Evolutionary conservation across 345 rosid species (phyloP), one percentile per base, ranked within the genome.

Genomic region (Eucalyptus sp.): DNA sequence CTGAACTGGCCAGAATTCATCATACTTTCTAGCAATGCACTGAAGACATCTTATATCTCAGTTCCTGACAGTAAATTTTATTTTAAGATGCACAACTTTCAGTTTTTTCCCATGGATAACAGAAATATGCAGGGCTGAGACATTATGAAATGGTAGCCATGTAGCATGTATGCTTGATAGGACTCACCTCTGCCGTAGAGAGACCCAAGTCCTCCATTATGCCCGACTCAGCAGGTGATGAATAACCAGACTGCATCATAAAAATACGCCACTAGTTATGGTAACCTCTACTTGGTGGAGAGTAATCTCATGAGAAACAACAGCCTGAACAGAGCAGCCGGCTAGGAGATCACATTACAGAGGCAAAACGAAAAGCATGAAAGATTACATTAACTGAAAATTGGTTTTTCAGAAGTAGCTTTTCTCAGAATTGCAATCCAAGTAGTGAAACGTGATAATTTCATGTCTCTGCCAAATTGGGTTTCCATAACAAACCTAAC

Each of bases 141-240:
- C 29, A 41, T 3, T 7, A 76, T 20, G 44, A 41, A 5, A 16
- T 6, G 8, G 29, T 76, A 20, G 84, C 84, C 25, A 41, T 20
- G 29, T 76, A 76, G 48, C 48, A 76, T 3, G 15, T 76, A 41
- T 22, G 48, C 48, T 31, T 86, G 66, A 7, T 41, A 51, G 80
- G 56, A 93, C 92, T 92, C 86, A 95, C 96, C 66, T 62, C 92
- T 50, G 95, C 94, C 24, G 94, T 87, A 37, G 98, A 94, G 52
- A 97, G 96, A 86, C 93, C 97, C 62, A 96, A 85, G 66, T 95
- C 96, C 88, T 93, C 92, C 89, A 89, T 91, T 89, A 96, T 96
- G 71, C 93, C 94, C 81, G 94, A 91, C 86, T 95, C 94, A 22
- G 95, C 96, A 1, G 97, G 95, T 25, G 96, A 94, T 13, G 97